phyloP scores from a whole-genome alignment of 31 red algal genomes.

The Odonthalia washingtoniensis region DNA sequence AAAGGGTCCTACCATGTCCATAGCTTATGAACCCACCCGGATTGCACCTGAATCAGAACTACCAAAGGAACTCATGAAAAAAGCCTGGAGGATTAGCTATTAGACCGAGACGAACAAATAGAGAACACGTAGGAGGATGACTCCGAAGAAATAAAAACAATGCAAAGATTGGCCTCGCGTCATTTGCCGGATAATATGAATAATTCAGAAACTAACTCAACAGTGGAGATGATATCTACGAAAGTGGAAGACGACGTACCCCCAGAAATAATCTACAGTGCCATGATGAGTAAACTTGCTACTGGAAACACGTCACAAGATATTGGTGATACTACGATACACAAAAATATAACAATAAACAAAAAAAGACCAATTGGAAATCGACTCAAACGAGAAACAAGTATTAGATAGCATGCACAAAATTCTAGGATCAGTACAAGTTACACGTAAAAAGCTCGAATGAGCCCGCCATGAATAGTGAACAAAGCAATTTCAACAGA shows the following conservation, averaged over 20 bases:
- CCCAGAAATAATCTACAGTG: background rate
- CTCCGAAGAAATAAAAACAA: background rate
- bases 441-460: no score
- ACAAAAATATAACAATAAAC: background rate
- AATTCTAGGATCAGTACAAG: background rate
- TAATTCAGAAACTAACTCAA: background rate
- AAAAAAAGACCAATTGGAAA: background rate
- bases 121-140: background rate
- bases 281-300: background rate
- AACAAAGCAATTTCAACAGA: no score
- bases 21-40: background rate
- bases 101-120: background rate
- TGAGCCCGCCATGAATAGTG: no score
- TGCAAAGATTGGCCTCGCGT: background rate
- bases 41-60: background rate
- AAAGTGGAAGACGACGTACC: background rate
- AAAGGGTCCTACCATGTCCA: background rate
- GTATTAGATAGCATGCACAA: slow-evolving; percentile 1
- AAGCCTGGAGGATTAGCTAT: background rate
- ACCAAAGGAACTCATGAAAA: background rate
- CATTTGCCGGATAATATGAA: background rate
- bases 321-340: no score
- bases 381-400: background rate
- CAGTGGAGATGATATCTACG: background rate
- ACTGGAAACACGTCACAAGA: background rate